Conservation (phyloP, 2,329 filamentous ascomycete species). For the Tolypocladium amazonense region DNA sequence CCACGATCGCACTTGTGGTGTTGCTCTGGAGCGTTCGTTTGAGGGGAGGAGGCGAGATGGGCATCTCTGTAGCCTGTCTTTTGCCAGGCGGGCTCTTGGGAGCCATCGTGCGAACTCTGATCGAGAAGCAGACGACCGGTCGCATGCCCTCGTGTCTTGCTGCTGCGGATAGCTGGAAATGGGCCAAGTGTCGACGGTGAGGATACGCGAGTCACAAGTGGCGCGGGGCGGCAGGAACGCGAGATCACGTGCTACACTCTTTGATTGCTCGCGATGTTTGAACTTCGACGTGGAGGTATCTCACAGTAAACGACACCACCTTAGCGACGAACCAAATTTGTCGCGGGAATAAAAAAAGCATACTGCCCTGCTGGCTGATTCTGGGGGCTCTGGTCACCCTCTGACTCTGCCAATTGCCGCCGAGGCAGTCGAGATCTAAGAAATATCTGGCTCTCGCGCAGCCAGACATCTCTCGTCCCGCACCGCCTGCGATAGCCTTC, state of each 20-base stretch:
- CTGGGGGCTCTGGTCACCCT: not conserved
- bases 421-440: not conserved
- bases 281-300: not conserved
- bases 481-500: not conserved
- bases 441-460: not conserved
- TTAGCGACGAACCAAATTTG: too few species aligned
- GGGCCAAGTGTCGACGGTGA: not conserved
- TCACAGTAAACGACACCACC: not conserved
- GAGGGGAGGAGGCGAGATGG: conserved; percentile 41
- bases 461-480: not conserved
- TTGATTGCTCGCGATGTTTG: not conserved
- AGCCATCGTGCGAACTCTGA: conserved; percentile 11
- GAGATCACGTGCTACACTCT: conserved; percentile 18
- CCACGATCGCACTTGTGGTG: conserved; percentile 33
- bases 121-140: not conserved
- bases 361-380: not conserved
- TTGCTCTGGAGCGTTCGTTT: conserved; percentile 42
- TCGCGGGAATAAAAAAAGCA: not conserved
- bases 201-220: conserved; percentile 2
- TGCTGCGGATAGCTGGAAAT: not conserved
- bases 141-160: not conserved
- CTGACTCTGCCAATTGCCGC: not conserved
- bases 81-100: conserved; percentile 15
- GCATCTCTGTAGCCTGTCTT: conserved; percentile 25
- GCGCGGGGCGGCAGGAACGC: conserved; percentile 11